phyloP scores from a whole-genome alignment of 768 basidiomycete genomes.

The Megacollybia marginata region DNA sequence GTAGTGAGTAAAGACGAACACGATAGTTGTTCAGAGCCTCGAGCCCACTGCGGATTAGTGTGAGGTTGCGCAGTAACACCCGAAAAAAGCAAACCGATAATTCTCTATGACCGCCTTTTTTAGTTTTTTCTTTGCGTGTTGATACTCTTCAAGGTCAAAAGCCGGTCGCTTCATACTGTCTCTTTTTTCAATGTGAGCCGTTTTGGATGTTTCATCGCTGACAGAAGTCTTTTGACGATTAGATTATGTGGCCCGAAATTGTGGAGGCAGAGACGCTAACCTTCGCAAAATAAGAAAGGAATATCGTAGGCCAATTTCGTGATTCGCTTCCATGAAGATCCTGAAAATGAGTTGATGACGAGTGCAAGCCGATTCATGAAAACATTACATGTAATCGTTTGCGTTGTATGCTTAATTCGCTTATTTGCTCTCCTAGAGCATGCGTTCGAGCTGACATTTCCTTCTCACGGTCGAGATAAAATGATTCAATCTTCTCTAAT shows the following conservation, averaged over 20 bases:
- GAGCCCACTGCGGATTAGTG: slow-evolving; percentile 42
- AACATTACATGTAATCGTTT: slow-evolving; percentile 43
- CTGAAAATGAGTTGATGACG: too few relatives aligned
- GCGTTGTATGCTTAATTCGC: slow-evolving; percentile 67
- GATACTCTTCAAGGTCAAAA: slow-evolving; percentile 69
- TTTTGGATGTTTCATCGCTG: too few relatives aligned
- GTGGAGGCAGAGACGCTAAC: too few relatives aligned
- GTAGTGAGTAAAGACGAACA: slow-evolving; percentile 31
- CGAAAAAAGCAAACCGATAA: slow-evolving; percentile 50
- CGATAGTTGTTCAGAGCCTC: slow-evolving; percentile 88
- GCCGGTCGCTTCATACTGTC: background rate
- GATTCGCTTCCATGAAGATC: too few relatives aligned
- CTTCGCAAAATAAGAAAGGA: too few relatives aligned
- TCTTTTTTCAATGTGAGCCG: too few relatives aligned
- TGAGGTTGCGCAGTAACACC: background rate
- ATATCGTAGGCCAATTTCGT: too few relatives aligned
- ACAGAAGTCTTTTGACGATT: too few relatives aligned
- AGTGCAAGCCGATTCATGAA: too few relatives aligned
- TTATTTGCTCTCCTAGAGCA: slow-evolving; percentile 58
- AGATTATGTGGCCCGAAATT: too few relatives aligned
- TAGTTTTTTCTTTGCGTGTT: slow-evolving; percentile 76
- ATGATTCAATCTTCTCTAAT: slow-evolving; percentile 78
- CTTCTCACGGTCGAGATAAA: slow-evolving; percentile 68
- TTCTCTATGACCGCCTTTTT: slow-evolving; percentile 79
- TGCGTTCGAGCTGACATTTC: slow-evolving; percentile 45